Evolutionary conservation across 257 asterid species (phyloP).

Genomic region (Petrea volubilis): DNA sequence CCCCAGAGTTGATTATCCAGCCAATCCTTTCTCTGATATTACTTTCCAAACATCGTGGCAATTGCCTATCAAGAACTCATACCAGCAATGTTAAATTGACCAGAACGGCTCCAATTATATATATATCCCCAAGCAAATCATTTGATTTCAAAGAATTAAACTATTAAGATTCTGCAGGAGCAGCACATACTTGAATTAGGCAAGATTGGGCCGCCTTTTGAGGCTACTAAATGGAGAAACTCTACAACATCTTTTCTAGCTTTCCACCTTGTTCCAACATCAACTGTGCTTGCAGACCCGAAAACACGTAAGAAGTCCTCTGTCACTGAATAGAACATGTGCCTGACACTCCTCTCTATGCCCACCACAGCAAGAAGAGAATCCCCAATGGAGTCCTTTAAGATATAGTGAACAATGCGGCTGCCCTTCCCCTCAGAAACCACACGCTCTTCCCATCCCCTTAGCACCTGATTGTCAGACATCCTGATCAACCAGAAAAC

Average conservation of each 20-base stretch:
- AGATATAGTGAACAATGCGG: conserved; percentile 38
- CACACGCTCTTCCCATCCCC: conserved; percentile 47
- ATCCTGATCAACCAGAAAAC: conserved; percentile 35
- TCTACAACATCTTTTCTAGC: conserved; percentile 38
- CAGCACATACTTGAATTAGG: conserved; percentile 38
- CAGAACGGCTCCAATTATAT: background rate
- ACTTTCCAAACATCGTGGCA: background rate
- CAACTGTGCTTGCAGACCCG: conserved; percentile 29
- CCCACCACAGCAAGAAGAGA: conserved; percentile 50
- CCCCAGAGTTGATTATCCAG: conserved; percentile 20
- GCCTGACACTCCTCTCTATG: conserved; percentile 36
- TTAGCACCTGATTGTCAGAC: conserved; percentile 29
- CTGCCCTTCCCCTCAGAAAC: conserved; percentile 34
- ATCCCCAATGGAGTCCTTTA: conserved; percentile 32
- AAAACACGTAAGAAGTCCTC: conserved; percentile 40
- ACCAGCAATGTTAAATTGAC: background rate
- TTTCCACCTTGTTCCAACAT: conserved; percentile 41
- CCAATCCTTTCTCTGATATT: background rate
- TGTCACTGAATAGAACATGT: conserved; percentile 35
- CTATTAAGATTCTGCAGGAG: background rate
- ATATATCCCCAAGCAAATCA: background rate
- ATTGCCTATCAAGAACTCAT: background rate
- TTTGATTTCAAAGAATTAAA: background rate
- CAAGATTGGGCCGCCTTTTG: conserved; percentile 31
- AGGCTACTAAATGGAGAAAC: conserved; percentile 37